Base-by-base conservation (phyloP, 352 stramenopile species). In the Peronospora destructor region DNA sequence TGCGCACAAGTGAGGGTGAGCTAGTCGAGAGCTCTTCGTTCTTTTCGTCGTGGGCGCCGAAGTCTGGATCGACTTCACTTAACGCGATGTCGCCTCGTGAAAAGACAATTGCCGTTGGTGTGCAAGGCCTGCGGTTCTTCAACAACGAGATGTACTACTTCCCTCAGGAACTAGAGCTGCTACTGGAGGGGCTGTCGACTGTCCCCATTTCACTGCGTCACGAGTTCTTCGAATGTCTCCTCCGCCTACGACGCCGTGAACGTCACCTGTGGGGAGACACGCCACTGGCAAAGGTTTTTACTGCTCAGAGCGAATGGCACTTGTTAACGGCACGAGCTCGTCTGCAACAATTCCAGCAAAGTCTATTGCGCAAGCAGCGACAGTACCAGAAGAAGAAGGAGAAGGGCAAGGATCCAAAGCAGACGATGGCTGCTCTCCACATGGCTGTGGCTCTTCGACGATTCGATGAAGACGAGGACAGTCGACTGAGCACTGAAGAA, bases 141-240 rank as follows among this genome's bases (percentile, higher is more conserved):
- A 98, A 99, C 73, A 98, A 95, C 66, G 90, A 97, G 53, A 96
- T 98, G 56, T 98, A 98, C 53, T 99, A 98, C 73, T 90, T 91
- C 46, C 87, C 93, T 8, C 56, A 76, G 5, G 94, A 98, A 58
- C 60, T 99, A 0, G 93, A 92, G 53, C 54, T 97, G 34, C 66
- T 99, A 11, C 59, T 98, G 17, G 64, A 65, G 4, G 85, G 84
- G 3, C 60, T 96, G 3, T 40, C 53, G 1, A 52, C 58, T 3
- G 61, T 91, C 17, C 75, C 81, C 2, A 76, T 93, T 46, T 60
- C 66, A 23, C 56, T 84, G 17, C 84, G 85, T 4, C 77, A 92
- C 49, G 76, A 90, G 32, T 94, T 96, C 51, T 96, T 94, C 45
- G 67, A 84, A 53, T 77, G 76, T 41, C 76, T 71, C 5, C 52